phyloP scores from a whole-genome alignment of 2,329 filamentous ascomycete genomes.

The Exophiala mesophila region DNA sequence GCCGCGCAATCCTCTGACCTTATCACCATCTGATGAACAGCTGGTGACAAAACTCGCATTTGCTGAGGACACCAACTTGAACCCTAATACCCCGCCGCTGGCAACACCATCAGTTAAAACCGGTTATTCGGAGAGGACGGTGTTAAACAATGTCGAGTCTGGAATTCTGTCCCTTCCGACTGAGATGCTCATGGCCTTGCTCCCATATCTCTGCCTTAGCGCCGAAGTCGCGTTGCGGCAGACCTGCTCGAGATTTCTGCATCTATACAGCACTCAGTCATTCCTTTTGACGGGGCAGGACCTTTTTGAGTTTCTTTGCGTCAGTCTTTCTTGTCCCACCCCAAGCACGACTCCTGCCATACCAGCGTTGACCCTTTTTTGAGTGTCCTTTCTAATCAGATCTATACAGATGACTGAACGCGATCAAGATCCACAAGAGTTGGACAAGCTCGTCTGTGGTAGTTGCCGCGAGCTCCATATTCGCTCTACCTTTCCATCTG shows the following conservation, averaged over 20 bases:
- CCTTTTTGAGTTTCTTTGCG: slow-evolving; percentile 25
- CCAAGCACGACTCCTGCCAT: no score
- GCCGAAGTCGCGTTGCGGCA: slow-evolving; percentile 26
- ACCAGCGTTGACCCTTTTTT: no score
- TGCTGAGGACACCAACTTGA: slow-evolving; percentile 22
- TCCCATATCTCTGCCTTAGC: slow-evolving; percentile 20
- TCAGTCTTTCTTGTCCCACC: no score
- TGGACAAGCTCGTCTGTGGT: slow-evolving; percentile 24
- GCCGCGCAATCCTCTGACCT: slow-evolving; percentile 16
- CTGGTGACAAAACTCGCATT: slow-evolving; percentile 24
- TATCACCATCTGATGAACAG: slow-evolving; percentile 26
- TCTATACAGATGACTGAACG: slow-evolving; percentile 23
- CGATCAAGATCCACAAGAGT: slow-evolving; percentile 23
- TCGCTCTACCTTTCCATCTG: slow-evolving; percentile 20
- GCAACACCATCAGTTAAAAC: slow-evolving; percentile 20
- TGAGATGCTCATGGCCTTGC: slow-evolving; percentile 23
- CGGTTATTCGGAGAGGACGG: slow-evolving; percentile 21
- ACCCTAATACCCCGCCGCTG: slow-evolving; percentile 20
- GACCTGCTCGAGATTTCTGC: slow-evolving; percentile 24
- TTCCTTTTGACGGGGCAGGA: slow-evolving; percentile 24
- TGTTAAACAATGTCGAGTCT: slow-evolving; percentile 26
- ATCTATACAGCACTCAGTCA: slow-evolving; percentile 23
- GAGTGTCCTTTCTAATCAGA: no score
- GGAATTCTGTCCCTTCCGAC: slow-evolving; percentile 26
- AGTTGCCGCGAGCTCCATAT: slow-evolving; percentile 23